Evolutionary conservation across 2,329 filamentous ascomycete species (phyloP), one percentile per base, ranked within the genome.

Genomic region (Achaetomium macrosporum): DNA sequence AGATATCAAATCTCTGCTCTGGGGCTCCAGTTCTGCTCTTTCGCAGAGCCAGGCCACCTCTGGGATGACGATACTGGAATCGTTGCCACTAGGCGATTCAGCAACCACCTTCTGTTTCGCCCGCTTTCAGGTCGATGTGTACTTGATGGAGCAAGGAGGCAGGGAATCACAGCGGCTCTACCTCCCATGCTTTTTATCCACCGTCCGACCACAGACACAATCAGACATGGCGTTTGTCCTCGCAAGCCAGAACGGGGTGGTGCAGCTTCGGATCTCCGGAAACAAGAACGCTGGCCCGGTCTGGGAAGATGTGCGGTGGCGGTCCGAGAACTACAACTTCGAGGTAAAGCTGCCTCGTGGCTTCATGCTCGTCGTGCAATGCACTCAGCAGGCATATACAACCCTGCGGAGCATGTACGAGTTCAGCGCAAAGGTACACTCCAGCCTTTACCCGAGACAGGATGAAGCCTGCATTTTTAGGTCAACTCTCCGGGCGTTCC

Each of bases 231-330:
- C 84, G 47, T 83, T 90, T 47, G 75, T 88, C 5, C 77, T 96
- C 51, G 83, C 87, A 13, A 95, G 87, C 67, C 90, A 95, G 68
- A 87, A 84, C 60, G 85, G 87, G 13, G 76, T 86, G 17, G 77
- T 95, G 54, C 89, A 90, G 59, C 71, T 96, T 35, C 74, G 79
- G 43, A 83, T 96, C 13, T 85, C 88, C 62, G 75, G 78, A 25
- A 83, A 84, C 63, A 83, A 83, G 61, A 82, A 79, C 58, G 71
- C 75, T 7, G 87, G 87, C 0, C 81, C 87, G 1, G 84, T 81
- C 0, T 96, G 90, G 90, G 82, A 88, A 7, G 87, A 93, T 65
- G 80, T 95, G 5, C 78, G 82, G 40, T 96, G 90, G 90, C 84
- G 84, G 53, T 77, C 84, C 16, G 83, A 86, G 44, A 76, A 77